phyloP scores from a whole-genome alignment of 352 stramenopile genomes.

The Albugo candida region DNA sequence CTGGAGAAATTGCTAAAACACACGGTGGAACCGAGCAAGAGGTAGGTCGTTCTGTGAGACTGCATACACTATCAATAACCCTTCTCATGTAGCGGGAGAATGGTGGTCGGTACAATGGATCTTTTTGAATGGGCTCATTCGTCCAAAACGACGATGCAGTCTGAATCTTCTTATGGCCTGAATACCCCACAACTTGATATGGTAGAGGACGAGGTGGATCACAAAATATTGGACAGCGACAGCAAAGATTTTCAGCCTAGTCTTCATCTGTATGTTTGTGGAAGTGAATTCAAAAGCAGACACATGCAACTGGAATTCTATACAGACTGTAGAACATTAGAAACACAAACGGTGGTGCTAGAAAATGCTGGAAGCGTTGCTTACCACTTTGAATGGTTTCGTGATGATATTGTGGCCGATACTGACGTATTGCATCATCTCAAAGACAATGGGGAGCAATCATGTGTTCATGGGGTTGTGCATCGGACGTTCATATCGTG shows the following conservation, averaged over 20 bases:
- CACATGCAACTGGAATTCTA: conserved; percentile 22
- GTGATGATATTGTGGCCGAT: conserved; percentile 10
- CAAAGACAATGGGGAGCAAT: background rate
- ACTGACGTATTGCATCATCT: conserved; percentile 2
- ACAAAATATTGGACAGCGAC: background rate
- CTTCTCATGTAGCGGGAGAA: conserved; percentile 11
- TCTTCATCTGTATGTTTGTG: background rate
- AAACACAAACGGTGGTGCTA: conserved; percentile 19
- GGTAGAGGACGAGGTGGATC: background rate
- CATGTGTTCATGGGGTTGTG: background rate
- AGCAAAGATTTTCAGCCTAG: background rate
- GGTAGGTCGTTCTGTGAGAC: conserved; percentile 2
- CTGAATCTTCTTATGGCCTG: background rate
- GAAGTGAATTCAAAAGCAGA: conserved; percentile 1
- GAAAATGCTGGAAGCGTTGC: conserved; percentile 30
- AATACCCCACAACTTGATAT: background rate
- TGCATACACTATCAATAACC: background rate
- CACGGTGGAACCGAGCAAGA: conserved; percentile 28
- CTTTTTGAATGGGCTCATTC: conserved; percentile 44
- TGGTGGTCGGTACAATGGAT: conserved; percentile 33
- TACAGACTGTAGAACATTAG: conserved; percentile 16
- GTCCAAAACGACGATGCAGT: background rate
- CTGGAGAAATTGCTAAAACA: conserved; percentile 40
- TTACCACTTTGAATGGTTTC: conserved; percentile 41
- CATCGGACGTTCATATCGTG: conserved; percentile 21